Conservation (phyloP, 768 basidiomycete species). For the Tricholoma bakamatsutake region DNA sequence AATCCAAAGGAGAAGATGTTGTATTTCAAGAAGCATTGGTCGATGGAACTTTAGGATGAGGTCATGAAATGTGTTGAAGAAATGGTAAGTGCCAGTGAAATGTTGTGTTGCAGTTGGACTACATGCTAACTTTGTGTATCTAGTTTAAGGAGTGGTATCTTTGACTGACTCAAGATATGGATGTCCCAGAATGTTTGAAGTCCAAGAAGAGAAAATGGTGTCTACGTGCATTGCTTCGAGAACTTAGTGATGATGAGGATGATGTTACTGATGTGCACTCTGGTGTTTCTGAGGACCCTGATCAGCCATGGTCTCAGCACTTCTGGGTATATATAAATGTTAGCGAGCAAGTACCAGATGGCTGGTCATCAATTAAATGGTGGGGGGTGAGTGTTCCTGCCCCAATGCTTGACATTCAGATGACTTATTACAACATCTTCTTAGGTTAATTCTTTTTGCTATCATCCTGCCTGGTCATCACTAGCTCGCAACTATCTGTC, state of each 20-base stretch:
- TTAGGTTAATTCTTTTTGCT: too few relatives aligned
- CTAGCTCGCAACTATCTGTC: too few relatives aligned
- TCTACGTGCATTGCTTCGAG: background rate
- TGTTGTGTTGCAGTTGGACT: background rate
- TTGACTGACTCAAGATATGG: background rate
- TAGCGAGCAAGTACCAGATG: conserved; percentile 7
- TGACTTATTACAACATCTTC: too few relatives aligned
- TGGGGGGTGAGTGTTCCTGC: conserved; percentile 26
- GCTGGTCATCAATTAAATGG: conserved; percentile 22
- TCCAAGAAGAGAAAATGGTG: background rate
- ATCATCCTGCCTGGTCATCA: too few relatives aligned
- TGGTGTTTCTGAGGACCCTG: too few relatives aligned
- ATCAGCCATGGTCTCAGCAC: conserved; percentile 12
- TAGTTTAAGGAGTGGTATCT: background rate
- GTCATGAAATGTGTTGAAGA: conserved; percentile 6
- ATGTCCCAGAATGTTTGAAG: background rate
- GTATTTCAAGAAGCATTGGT: conserved; percentile 24
- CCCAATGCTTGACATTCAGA: background rate
- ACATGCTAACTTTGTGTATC: background rate
- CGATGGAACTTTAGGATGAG: conserved; percentile 9
- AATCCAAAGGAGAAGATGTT: conserved; percentile 17
- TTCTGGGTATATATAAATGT: conserved; percentile 13
- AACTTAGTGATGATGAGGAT: background rate
- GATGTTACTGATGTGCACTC: background rate
- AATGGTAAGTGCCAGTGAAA: background rate